phyloP scores from a whole-genome alignment of 2,329 filamentous ascomycete species.

The Coleophoma eucalyptorum region DNA sequence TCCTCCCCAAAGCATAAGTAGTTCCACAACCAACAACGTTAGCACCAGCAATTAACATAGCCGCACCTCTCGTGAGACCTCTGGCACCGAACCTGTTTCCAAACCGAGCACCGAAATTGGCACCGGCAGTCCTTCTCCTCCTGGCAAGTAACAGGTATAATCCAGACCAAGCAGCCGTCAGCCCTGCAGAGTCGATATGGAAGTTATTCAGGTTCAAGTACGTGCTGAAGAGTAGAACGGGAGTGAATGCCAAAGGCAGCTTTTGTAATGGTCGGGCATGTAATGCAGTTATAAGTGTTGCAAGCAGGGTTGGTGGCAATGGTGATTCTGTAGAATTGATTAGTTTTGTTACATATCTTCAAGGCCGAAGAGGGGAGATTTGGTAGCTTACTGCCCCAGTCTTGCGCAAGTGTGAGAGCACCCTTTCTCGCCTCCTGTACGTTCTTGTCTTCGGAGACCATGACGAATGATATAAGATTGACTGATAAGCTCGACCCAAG shows the following conservation, averaged over 20 bases:
- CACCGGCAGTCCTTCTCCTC: constrained; percentile 37
- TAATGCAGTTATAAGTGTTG: constrained; percentile 62
- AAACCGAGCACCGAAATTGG: constrained; percentile 28
- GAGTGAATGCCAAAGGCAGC: constrained; percentile 64
- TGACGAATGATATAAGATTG: constrained; percentile 6
- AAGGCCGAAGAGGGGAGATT: background rate
- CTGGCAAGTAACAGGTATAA: constrained; percentile 60
- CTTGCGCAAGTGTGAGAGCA: constrained; percentile 38
- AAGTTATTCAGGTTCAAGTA: constrained; percentile 62
- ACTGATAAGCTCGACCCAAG: background rate
- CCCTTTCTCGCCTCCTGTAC: constrained; percentile 31
- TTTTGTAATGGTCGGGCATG: constrained; percentile 63
- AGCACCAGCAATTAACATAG: constrained; percentile 43
- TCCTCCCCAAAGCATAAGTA: constrained; percentile 46
- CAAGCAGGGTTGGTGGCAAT: constrained; percentile 60
- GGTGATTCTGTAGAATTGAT: constrained; percentile 47
- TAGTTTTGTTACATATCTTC: constrained; percentile 1
- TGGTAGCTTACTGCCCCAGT: constrained; percentile 43
- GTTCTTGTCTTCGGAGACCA: constrained; percentile 17
- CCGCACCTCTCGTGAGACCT: constrained; percentile 46
- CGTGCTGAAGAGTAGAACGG: constrained; percentile 60
- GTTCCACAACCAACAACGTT: constrained; percentile 47
- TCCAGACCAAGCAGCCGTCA: constrained; percentile 62
- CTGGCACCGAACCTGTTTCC: constrained; percentile 43
- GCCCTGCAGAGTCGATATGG: constrained; percentile 59